Base-by-base conservation (phyloP, 805 yeast genomes). In the Saturnispora serradocipensis region DNA sequence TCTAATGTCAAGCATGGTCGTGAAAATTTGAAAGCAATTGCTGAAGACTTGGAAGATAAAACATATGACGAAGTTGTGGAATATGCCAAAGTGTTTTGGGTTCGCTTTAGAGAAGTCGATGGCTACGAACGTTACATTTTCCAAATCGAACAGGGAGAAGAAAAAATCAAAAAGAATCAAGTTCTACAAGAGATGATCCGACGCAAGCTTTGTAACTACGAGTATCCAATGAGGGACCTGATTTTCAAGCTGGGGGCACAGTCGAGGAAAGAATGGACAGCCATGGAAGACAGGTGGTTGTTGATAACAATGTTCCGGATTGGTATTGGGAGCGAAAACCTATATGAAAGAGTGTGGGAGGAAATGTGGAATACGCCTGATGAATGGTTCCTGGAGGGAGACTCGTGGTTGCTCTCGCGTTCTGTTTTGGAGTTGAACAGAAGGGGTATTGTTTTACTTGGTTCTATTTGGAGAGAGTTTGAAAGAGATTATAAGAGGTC, bases 91-190 rank as follows among this genome's bases (percentile, higher is more conserved):
- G 84, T 76, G 9, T 93, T 93, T 66, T 93, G 98, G 99, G 61
- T 75, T 25, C 76, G 84, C 49, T 84, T 81, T 61, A 73, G 78
- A 47, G 86, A 83, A 58, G 84, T 93, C 55, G 98, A 91, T 34
- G 96, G 96, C 10, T 84, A 83, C 67, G 99, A 93, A 58, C 78
- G 87, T 56, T 88, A 84, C 66, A 68, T 90, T 50, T 72, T 76
- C 18, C 91, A 83, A 60, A 88, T 93, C 54, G 96, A 89, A 61
- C 75, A 78, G 3, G 99, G 98, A 15, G 98, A 93, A 64, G 96
- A 89, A 54, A 85, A 78, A 65, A 76, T 86, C 25, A 72, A 80
- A 45, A 81, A 79, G 59, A 63, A 76, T 9, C 77, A 76, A 59
- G 69, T 81, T 32, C 97, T 89, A 61, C 86, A 82, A 63, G 96